Percentiles rank a stretch among this genome's conserved stretches.
Evolutionary conservation across 192 early-diverging fungal genomes (phyloP).

Genomic region (Backusella morwellensis): DNA sequence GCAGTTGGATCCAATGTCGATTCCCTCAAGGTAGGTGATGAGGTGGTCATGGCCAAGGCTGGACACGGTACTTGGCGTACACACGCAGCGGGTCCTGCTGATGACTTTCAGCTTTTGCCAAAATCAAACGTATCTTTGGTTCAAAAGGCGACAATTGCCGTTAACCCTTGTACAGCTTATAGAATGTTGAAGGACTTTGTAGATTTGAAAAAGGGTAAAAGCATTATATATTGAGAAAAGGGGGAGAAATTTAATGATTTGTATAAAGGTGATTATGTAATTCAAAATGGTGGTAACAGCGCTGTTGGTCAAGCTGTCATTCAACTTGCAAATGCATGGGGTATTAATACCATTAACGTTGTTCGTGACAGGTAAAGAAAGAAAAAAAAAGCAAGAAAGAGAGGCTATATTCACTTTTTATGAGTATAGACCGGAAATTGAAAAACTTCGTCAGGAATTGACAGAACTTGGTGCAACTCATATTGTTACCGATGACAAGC

Average conservation of each 20-base stretch:
- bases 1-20: constrained; percentile 57
- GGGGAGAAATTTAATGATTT: not conserved
- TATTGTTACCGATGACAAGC: constrained; percentile 73
- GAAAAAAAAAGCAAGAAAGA: not conserved
- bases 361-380: constrained; percentile 62
- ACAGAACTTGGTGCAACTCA: constrained; percentile 66
- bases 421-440: constrained; percentile 54
- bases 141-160: constrained; percentile 75
- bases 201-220: constrained; percentile 50
- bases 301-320: constrained; percentile 91
- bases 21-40: constrained; percentile 69
- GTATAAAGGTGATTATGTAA: constrained; percentile 69
- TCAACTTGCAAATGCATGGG: constrained; percentile 76
- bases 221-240: not conserved
- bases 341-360: constrained; percentile 84
- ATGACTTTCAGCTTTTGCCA: constrained; percentile 45
- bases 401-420: not conserved
- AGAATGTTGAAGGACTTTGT: constrained; percentile 89
- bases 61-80: constrained; percentile 86
- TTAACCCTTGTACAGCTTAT: constrained; percentile 86
- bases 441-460: constrained; percentile 49
- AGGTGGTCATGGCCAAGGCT: constrained; percentile 71
- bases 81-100: constrained; percentile 47
- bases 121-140: constrained; percentile 42
- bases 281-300: constrained; percentile 95